Conservation (phyloP, 306 rosid species). For the Hylodesmum podocarpum region DNA sequence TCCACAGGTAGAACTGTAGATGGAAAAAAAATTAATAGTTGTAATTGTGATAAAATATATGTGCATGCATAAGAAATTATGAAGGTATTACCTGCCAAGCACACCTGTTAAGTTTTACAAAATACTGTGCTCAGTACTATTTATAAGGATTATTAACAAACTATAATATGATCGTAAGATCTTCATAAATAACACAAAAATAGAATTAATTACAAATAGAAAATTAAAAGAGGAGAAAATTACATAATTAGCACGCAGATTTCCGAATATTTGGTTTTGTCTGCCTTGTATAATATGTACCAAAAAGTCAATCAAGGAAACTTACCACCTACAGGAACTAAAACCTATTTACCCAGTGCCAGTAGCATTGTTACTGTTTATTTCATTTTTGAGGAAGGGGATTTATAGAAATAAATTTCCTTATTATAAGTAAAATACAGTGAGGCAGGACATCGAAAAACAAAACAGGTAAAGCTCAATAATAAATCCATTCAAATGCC, state of each 20-base stretch:
- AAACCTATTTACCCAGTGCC: neutral
- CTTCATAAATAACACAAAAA: neutral
- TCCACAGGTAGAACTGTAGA: neutral
- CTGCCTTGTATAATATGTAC: neutral
- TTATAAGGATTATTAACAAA: neutral
- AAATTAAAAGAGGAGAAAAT: neutral
- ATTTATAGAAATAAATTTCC: neutral
- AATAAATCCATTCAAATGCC: neutral
- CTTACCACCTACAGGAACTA: neutral
- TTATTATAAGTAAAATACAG: neutral
- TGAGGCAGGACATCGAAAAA: neutral
- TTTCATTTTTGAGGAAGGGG: neutral
- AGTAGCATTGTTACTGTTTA: neutral
- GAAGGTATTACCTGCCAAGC: neutral
- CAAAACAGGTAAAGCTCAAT: conserved; percentile 5
- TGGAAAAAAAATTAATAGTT: neutral
- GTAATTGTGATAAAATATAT: neutral
- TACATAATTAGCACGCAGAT: neutral
- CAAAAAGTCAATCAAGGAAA: conserved; percentile 3
- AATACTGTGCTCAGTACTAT: neutral
- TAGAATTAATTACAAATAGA: neutral
- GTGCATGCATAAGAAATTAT: neutral
- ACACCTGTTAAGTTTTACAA: neutral
- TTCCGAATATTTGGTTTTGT: neutral
- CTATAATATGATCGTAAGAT: neutral